phyloP scores from a whole-genome alignment of 495 filamentous ascomycete species.

The Podospora appendiculata region DNA sequence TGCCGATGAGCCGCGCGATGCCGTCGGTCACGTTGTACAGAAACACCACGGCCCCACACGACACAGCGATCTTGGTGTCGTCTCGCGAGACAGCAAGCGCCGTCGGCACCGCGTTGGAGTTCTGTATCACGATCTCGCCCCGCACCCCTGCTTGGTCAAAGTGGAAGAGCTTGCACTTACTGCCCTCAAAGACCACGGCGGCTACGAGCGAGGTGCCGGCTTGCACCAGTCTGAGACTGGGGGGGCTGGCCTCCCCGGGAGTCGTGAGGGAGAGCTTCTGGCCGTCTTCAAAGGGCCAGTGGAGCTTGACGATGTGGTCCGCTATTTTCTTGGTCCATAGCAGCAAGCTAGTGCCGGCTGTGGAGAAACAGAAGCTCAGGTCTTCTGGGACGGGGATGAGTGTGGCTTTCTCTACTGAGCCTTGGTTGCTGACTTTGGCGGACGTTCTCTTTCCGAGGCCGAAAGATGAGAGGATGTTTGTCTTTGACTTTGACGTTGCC shows the following conservation, averaged over 20 bases:
- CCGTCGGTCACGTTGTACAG: background rate
- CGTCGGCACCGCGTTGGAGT: background rate
- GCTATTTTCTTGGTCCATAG: conserved; percentile 9
- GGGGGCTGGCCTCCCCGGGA: background rate
- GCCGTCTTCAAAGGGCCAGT: conserved; percentile 3
- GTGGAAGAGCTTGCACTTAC: background rate
- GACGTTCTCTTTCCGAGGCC: background rate
- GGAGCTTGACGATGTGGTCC: background rate
- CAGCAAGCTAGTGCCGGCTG: conserved; percentile 2
- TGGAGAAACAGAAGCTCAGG: conserved; percentile 11
- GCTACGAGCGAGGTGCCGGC: background rate
- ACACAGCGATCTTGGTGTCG: conserved; percentile 1
- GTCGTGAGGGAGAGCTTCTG: background rate
- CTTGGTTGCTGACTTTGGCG: background rate
- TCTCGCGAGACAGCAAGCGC: conserved; percentile 4
- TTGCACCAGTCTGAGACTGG: background rate
- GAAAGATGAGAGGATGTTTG: background rate
- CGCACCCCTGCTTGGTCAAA: background rate
- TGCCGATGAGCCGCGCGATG: background rate
- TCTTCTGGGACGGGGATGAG: background rate
- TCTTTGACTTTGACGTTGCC: too few species aligned
- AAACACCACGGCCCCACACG: background rate
- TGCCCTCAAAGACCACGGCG: background rate
- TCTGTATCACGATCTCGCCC: background rate
- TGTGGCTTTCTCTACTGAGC: background rate